Conservation (phyloP, 257 asterid genomes). For the Solanum okadae region DNA sequence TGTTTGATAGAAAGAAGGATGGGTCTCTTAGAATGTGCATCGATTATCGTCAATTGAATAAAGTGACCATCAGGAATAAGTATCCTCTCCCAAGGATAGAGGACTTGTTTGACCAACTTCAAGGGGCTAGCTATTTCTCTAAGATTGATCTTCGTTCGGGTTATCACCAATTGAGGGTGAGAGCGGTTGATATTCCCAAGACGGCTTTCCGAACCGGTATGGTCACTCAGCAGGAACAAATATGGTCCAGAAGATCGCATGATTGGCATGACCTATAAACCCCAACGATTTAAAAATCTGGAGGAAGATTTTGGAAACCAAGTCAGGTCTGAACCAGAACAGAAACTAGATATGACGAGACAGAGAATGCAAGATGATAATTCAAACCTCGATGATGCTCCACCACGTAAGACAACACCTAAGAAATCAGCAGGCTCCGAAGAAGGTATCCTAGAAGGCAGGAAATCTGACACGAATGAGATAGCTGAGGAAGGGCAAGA, state of each 20-base stretch:
- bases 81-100: no score
- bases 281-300: not conserved
- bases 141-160: no score
- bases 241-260: not conserved
- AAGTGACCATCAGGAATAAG: no score
- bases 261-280: not conserved
- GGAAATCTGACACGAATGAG: not conserved
- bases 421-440: not conserved
- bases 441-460: not conserved
- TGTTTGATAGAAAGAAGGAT: no score
- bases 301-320: not conserved
- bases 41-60: no score
- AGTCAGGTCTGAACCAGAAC: not conserved
- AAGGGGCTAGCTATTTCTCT: no score
- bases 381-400: not conserved
- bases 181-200: no score
- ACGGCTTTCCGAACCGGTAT: no score
- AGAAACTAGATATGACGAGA: not conserved
- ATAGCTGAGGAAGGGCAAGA: not conserved
- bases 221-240: not conserved
- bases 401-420: not conserved
- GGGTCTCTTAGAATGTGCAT: no score
- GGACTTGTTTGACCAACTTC: no score
- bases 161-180: no score
- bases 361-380: not conserved